Evolutionary conservation across 805 yeast species (phyloP).

Genomic region (Metschnikowia henanensis): DNA sequence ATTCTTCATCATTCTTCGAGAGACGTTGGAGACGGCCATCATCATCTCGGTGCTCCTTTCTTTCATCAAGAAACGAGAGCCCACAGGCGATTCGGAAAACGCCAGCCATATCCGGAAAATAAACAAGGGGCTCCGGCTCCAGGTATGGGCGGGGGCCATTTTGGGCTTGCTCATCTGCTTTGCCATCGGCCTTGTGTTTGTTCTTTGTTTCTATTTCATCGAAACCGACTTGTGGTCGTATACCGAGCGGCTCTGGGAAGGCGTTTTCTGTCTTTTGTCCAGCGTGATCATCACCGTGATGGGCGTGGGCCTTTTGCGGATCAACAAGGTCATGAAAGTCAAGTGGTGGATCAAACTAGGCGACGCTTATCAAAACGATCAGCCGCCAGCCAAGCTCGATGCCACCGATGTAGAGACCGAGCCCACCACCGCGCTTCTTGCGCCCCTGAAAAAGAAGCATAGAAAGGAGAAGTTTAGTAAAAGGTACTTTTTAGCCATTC

Average conservation of each 20-base stretch:
- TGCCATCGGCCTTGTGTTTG: conserved; percentile 69
- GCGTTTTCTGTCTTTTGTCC: conserved; percentile 74
- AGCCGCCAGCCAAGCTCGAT: conserved; percentile 1
- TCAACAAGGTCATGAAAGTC: conserved; percentile 72
- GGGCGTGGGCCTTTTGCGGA: conserved; percentile 82
- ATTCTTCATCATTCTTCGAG: conserved; percentile 71
- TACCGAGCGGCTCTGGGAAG: conserved; percentile 91
- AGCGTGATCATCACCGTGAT: conserved; percentile 77
- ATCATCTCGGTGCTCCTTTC: conserved; percentile 73
- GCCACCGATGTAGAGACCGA: conserved; percentile 4
- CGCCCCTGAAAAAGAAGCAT: background rate
- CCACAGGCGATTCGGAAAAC: conserved; percentile 8
- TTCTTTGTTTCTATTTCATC: conserved; percentile 66
- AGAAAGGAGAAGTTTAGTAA: conserved; percentile 19
- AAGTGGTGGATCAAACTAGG: conserved; percentile 65
- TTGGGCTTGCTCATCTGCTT: conserved; percentile 70
- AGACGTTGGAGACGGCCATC: conserved; percentile 74
- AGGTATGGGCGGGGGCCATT: conserved; percentile 81
- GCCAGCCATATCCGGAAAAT: conserved; percentile 12
- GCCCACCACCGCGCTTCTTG: conserved; percentile 8
- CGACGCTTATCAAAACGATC: conserved; percentile 34
- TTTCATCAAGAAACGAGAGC: conserved; percentile 54
- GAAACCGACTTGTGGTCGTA: conserved; percentile 87
- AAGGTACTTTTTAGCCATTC: conserved; percentile 26
- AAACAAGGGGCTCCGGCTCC: conserved; percentile 37